Percentiles rank a stretch among this genome's conserved stretches.
Conservation (phyloP, 352 stramenopile genomes). For the Globisporangium camurandrum region DNA sequence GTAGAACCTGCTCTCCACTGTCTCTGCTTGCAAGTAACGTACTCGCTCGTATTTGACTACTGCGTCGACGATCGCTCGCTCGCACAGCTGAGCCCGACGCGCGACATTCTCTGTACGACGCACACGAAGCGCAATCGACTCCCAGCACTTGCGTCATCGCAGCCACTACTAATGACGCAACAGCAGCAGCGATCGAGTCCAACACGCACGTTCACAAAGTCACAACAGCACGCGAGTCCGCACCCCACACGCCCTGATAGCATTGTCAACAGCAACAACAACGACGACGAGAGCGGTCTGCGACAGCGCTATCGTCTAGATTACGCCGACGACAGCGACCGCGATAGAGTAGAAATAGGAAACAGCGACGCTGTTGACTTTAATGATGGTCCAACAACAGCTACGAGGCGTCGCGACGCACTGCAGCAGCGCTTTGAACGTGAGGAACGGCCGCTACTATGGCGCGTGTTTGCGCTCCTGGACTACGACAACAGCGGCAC, state of each 20-base stretch:
- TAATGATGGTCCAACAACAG: background rate
- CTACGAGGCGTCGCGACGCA: background rate
- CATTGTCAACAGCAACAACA: slow-evolving; percentile 5
- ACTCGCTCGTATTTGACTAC: too few relatives aligned
- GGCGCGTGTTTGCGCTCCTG: slow-evolving; percentile 49
- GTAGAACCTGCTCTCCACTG: too few relatives aligned
- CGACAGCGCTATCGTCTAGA: too few relatives aligned
- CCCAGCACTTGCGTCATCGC: slow-evolving; percentile 22
- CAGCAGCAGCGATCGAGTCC: background rate
- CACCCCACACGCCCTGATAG: too few relatives aligned
- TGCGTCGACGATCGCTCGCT: too few relatives aligned
- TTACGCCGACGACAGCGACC: slow-evolving; percentile 5
- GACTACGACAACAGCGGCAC: slow-evolving; percentile 57
- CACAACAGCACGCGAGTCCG: too few relatives aligned
- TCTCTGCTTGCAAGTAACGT: too few relatives aligned
- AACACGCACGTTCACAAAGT: background rate
- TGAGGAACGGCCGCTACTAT: slow-evolving; percentile 30
- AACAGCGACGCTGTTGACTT: background rate
- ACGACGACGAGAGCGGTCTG: background rate
- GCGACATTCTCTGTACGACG: slow-evolving; percentile 38
- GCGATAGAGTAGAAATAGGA: background rate
- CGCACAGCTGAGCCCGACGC: slow-evolving; percentile 38
- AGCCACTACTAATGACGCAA: background rate
- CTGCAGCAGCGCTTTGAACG: slow-evolving; percentile 20
- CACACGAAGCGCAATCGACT: slow-evolving; percentile 46